These are phyloP conservation scores for Teunomyces cretensis DNA, from an alignment of 805 yeast genomes.

Conservation along the genomic window DNA sequence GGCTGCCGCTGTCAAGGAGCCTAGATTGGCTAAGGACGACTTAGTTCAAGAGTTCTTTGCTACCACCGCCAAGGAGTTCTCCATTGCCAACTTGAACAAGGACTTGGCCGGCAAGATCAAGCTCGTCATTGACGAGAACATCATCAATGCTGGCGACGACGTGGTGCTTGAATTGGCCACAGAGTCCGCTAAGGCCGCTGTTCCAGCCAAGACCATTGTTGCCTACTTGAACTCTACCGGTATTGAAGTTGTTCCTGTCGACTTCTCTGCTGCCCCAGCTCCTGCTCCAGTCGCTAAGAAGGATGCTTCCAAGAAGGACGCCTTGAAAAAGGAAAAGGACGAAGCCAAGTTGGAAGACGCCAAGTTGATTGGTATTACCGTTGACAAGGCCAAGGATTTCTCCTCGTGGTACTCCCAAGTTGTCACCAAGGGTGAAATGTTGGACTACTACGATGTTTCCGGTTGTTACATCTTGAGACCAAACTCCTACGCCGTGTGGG, in stretches of 20 bases:
- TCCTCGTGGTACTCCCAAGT: slow-evolving; percentile 98
- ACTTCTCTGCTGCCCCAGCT: slow-evolving; percentile 39
- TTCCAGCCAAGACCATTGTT: slow-evolving; percentile 47
- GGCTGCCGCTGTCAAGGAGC: slow-evolving; percentile 73
- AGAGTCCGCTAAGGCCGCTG: slow-evolving; percentile 50
- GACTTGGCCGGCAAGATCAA: slow-evolving; percentile 56
- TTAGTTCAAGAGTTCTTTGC: slow-evolving; percentile 64
- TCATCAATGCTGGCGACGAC: slow-evolving; percentile 38
- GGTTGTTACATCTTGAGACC: slow-evolving; percentile 99
- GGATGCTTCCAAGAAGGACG: slow-evolving; percentile 25
- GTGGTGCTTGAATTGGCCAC: slow-evolving; percentile 47
- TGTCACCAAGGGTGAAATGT: slow-evolving; percentile 94
- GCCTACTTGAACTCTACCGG: slow-evolving; percentile 50
- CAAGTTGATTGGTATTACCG: slow-evolving; percentile 93
- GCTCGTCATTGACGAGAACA: slow-evolving; percentile 55
- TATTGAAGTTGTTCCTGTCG: slow-evolving; percentile 53
- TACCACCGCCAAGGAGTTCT: slow-evolving; percentile 58
- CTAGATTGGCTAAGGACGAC: slow-evolving; percentile 84
- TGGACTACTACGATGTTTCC: slow-evolving; percentile 97
- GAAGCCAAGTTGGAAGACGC: slow-evolving; percentile 75
- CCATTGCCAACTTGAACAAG: slow-evolving; percentile 51
- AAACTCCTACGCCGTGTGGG: slow-evolving; percentile 93
- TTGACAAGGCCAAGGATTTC: slow-evolving; percentile 87
- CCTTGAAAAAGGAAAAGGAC: slow-evolving; percentile 36
- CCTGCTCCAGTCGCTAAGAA: slow-evolving; percentile 20